Conservation (phyloP, 108 stramenopile species). For the Pseudonitzschia multistriata region DNA sequence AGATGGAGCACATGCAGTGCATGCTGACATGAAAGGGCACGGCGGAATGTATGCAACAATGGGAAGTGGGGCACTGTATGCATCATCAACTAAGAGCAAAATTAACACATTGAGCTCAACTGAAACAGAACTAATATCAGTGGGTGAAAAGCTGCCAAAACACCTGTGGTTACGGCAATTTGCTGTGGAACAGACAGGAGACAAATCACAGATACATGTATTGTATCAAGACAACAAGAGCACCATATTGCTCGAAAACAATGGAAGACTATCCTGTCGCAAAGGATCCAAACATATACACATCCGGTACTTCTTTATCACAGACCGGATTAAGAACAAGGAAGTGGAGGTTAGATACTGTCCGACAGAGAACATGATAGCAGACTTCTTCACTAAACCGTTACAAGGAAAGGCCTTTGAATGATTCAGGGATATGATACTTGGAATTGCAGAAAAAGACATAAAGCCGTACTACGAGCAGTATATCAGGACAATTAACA, state of each 20-base stretch:
- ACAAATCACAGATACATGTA: too few relatives aligned
- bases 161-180: too few relatives aligned
- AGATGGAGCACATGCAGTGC: slow-evolving; percentile 31
- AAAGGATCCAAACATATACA: slow-evolving; percentile 29
- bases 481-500: too few relatives aligned
- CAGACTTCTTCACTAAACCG: slow-evolving; percentile 44
- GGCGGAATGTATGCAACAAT: slow-evolving; percentile 26
- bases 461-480: too few relatives aligned
- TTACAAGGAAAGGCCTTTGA: slow-evolving; percentile 34
- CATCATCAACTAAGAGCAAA: slow-evolving; percentile 35
- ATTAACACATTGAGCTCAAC: slow-evolving; percentile 42
- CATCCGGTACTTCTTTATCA: too few relatives aligned
- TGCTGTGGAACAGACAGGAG: too few relatives aligned
- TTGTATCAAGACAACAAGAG: too few relatives aligned
- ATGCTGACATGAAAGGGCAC: slow-evolving; percentile 38
- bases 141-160: too few relatives aligned
- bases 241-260: slow-evolving; percentile 29
- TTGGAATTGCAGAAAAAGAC: slow-evolving; percentile 14
- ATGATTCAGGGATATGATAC: slow-evolving; percentile 33
- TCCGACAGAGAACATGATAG: slow-evolving; percentile 37
- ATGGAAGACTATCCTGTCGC: slow-evolving; percentile 29
- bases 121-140: slow-evolving; percentile 30
- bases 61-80: slow-evolving; percentile 15
- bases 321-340: slow-evolving; percentile 22
- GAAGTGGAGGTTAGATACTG: slow-evolving; percentile 33